phyloP scores from a whole-genome alignment of 345 rosid species.

The Microthlaspi erraticum region DNA sequence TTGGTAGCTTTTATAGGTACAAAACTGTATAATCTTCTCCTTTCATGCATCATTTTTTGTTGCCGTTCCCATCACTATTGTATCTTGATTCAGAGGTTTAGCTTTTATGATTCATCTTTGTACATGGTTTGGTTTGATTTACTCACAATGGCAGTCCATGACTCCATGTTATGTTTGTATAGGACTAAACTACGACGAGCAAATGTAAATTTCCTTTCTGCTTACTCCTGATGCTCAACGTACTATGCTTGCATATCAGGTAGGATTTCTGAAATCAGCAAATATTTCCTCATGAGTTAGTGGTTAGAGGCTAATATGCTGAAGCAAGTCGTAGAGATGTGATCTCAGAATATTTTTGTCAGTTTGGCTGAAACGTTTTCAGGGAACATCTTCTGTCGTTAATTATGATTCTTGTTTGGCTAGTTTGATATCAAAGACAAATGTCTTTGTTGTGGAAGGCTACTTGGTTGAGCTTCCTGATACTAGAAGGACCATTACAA shows the following conservation, averaged over 20 bases:
- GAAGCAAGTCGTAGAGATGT: constrained; percentile 9
- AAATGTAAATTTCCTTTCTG: constrained; percentile 83
- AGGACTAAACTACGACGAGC: constrained; percentile 82
- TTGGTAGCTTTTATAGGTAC: constrained; percentile 92
- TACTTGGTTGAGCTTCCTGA: constrained; percentile 93
- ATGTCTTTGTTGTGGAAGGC: constrained; percentile 85
- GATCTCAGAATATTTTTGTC: neutral
- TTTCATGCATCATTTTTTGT: no score
- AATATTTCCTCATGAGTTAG: neutral
- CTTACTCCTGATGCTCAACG: constrained; percentile 95
- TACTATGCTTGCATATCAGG: constrained; percentile 97
- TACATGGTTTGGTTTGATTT: no score
- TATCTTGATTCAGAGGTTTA: no score
- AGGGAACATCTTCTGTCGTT: constrained; percentile 91
- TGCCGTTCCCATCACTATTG: no score
- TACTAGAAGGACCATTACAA: constrained; percentile 75
- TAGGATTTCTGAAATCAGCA: constrained; percentile 21
- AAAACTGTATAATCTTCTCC: neutral
- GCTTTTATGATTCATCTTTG: no score
- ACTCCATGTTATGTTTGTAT: constrained; percentile 29
- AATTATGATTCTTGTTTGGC: constrained; percentile 78
- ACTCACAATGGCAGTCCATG: constrained; percentile 16
- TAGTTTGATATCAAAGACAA: constrained; percentile 72
- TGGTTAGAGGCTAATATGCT: constrained; percentile 10
- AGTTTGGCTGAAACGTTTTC: constrained; percentile 29